Conservation (phyloP, 768 basidiomycete genomes). For the Chiua virens region DNA sequence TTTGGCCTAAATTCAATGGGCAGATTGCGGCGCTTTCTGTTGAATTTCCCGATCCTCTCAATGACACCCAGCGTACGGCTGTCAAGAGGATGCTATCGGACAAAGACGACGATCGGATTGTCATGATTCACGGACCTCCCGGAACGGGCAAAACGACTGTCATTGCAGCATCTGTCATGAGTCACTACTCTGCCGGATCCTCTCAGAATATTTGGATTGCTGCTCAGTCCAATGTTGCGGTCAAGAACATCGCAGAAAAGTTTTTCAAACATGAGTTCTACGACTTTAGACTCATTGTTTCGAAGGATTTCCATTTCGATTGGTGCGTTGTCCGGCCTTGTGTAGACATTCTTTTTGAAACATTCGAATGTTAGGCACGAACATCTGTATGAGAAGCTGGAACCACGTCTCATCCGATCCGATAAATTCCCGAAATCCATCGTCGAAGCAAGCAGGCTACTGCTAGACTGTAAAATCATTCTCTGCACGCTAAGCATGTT, state of each 20-base stretch:
- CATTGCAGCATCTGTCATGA: constrained; percentile 37
- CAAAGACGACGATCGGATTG: constrained; percentile 18
- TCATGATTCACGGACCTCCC: constrained; percentile 37
- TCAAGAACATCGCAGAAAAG: constrained; percentile 54
- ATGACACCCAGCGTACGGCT: constrained; percentile 28
- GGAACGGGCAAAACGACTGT: constrained; percentile 47
- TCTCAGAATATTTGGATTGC: constrained; percentile 36
- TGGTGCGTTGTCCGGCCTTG: constrained; percentile 33
- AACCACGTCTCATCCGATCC: constrained; percentile 37
- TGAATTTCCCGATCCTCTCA: constrained; percentile 11
- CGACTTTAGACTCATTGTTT: constrained; percentile 43
- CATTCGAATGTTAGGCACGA: constrained; percentile 42
- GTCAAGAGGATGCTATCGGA: constrained; percentile 33
- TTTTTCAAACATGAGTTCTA: constrained; percentile 32
- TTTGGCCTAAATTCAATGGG: constrained; percentile 13
- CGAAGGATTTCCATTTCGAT: constrained; percentile 45
- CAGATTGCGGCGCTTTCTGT: background rate
- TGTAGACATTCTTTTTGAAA: background rate
- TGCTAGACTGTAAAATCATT: constrained; percentile 37
- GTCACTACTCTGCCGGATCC: constrained; percentile 12
- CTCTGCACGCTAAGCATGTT: constrained; percentile 52
- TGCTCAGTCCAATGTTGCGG: constrained; percentile 52
- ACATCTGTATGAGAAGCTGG: constrained; percentile 42
- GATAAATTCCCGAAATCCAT: constrained; percentile 25
- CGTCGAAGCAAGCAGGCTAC: constrained; percentile 17